phyloP scores from a whole-genome alignment of 108 stramenopile species.

The Pseudonitzschia delicatissima region DNA sequence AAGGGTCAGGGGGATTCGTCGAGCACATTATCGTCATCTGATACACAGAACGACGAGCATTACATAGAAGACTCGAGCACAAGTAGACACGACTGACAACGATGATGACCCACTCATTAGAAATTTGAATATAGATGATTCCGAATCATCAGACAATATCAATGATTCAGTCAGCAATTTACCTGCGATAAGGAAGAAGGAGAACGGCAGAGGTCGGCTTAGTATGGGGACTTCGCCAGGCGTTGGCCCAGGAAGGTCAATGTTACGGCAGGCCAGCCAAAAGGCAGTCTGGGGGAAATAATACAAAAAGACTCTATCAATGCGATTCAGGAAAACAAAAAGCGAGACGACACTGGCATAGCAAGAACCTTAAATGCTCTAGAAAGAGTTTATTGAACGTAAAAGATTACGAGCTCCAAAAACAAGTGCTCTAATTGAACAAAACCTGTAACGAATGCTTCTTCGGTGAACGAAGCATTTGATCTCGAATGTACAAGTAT shows the following conservation, averaged over 20 bases:
- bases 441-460: too few relatives aligned
- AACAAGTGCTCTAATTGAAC: too few relatives aligned
- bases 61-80: conserved; percentile 3
- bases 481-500: too few relatives aligned
- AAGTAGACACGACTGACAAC: neutral
- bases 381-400: too few relatives aligned
- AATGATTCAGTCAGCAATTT: neutral
- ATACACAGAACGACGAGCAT: too few relatives aligned
- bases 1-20: too few relatives aligned
- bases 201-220: neutral
- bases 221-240: neutral
- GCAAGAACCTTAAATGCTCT: neutral
- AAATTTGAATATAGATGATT: neutral
- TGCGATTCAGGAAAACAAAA: too few relatives aligned
- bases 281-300: conserved; percentile 13
- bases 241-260: neutral
- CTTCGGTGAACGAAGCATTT: too few relatives aligned
- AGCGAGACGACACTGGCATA: neutral
- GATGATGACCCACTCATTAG: neutral
- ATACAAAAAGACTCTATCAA: neutral
- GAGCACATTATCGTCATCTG: too few relatives aligned
- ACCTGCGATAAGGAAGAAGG: neutral
- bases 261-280: conserved; percentile 9
- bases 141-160: neutral
- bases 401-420: too few relatives aligned